Evolutionary conservation across 23 red algal genomes (phyloP), one percentile per base, ranked within the genome.

Genomic region (Gracilariopsis chorda): DNA sequence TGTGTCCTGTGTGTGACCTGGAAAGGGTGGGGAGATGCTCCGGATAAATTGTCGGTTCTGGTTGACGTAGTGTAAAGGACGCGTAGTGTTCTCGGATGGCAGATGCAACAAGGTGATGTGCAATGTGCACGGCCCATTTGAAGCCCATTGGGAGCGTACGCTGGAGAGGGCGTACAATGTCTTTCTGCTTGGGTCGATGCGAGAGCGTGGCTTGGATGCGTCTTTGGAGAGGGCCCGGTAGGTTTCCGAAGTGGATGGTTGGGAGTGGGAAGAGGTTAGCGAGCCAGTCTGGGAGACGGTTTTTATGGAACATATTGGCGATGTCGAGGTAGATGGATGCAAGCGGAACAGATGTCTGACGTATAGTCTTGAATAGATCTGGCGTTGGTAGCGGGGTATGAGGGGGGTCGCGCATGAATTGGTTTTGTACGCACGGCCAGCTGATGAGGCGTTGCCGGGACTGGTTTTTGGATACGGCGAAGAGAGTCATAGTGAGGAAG

Each of bases 121-220:
- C 46, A 58, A 80, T 80, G 3, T 80, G 33, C 13, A 80, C 76
- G 12, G 76, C 76, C 76, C 76, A 80, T 36, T 57, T 80, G 27
- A 80, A 80, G 4, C 76, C 76, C 76, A 80, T 58, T 59, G 76
- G 51, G 8, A 59, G 12, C 3, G 51, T 80, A 8, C 21, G 33
- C 49, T 80, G 76, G 20, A 57, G 12, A 24, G 76, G 76, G 9
- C 74, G 42, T 25, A 56, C 27, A 2, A 52, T 5, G 4, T 9
- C 37, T 14, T 75, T 75, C 25, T 75, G 37, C 20, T 75, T 21
- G 1, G 69, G 69, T n/a, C 37, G 69, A 3, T 25, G 2, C 1
- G 8, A 2, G 11, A 46, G 37, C 21, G 3, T 2, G 3, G 1
- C 6, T 2, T n/a, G 20, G 14, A 57, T 41, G 2, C n/a, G 12